phyloP scores from a whole-genome alignment of 371 early-diverging fungal genomes.

The Lichtheimia corymbifera region DNA sequence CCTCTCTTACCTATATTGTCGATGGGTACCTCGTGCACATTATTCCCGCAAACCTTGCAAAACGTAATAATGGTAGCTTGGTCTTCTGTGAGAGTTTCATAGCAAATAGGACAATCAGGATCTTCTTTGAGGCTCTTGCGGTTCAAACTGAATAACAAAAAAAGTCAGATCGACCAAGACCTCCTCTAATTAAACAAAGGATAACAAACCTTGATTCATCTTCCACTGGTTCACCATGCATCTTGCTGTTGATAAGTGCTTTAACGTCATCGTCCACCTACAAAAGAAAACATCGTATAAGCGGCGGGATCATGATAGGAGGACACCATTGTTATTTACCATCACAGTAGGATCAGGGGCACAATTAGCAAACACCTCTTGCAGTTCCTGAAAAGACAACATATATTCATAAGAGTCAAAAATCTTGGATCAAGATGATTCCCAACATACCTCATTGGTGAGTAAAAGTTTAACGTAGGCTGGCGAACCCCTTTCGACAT shows the following conservation, averaged over 20 bases:
- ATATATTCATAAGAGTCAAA: too few species aligned
- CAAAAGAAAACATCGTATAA: not conserved
- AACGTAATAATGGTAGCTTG: slow-evolving; percentile 20
- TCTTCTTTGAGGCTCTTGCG: slow-evolving; percentile 29
- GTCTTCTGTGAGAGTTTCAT: slow-evolving; percentile 33
- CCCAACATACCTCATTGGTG: not conserved
- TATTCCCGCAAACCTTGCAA: slow-evolving; percentile 36
- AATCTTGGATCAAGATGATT: not conserved
- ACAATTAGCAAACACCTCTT: slow-evolving; percentile 8
- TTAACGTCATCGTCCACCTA: slow-evolving; percentile 8
- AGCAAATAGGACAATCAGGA: slow-evolving; percentile 42
- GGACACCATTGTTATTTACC: slow-evolving; percentile 2
- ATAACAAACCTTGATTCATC: not conserved
- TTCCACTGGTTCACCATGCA: not conserved
- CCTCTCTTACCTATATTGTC: too few species aligned
- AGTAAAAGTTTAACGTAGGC: slow-evolving; percentile 2
- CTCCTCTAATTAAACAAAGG: not conserved
- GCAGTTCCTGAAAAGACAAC: slow-evolving; percentile 5
- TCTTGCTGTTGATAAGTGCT: not conserved
- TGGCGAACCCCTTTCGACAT: slow-evolving; percentile 10
- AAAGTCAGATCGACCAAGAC: too few species aligned
- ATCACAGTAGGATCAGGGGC: slow-evolving; percentile 16
- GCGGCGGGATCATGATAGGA: not conserved
- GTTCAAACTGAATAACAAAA: not conserved
- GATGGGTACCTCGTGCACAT: slow-evolving; percentile 29